Evolutionary conservation across 345 rosid species (phyloP), one percentile per base, ranked within the genome.

Genomic region (Bruguiera parviflora): DNA sequence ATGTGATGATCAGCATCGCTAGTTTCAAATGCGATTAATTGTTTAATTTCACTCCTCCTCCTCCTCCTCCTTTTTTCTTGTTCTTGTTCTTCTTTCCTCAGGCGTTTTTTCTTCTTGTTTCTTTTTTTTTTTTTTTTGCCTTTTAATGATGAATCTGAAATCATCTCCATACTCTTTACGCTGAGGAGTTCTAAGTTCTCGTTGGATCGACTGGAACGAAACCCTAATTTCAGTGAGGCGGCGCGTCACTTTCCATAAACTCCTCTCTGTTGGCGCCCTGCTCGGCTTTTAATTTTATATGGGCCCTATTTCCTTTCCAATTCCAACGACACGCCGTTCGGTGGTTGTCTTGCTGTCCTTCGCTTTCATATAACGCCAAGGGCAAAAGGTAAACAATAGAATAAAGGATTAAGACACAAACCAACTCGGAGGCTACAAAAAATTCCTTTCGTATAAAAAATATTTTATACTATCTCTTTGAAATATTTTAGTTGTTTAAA

Each of bases 11-110:
- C 79, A 13, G 58, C 62, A 31, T 66, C 35, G 63, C 78, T 63
- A 33, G 75, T 73, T 56, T 59, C 80, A 20, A 73, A 68, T 58
- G 65, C 85, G 9, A 55, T 70, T 35, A 35, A 35, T 35, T 35
- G 9, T 7, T 31, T 31, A 31, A 31, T 31, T 31, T 31, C 5
- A 31, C 32, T 31, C 32, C 32, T 31, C 32, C 32, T 25, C 27
- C 27, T 25, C 33, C 73, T 49, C 51, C 49, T 55, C 75, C 37
- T 53, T 46, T 31, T 31, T 31, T 31, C 32, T 31, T 31, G 10
- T 19, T 19, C 61, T 3, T 58, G 57, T 4, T 72, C 76, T 51
- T 65, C 64, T 24, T 60, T 18, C 20, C 64, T 67, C 27, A 28
- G 51, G 47, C 72, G 77, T 61, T 73, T 1, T 27, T n/a, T n/a